Base-by-base conservation (phyloP, 495 filamentous ascomycete genomes). In the Aspergillus wentii region DNA sequence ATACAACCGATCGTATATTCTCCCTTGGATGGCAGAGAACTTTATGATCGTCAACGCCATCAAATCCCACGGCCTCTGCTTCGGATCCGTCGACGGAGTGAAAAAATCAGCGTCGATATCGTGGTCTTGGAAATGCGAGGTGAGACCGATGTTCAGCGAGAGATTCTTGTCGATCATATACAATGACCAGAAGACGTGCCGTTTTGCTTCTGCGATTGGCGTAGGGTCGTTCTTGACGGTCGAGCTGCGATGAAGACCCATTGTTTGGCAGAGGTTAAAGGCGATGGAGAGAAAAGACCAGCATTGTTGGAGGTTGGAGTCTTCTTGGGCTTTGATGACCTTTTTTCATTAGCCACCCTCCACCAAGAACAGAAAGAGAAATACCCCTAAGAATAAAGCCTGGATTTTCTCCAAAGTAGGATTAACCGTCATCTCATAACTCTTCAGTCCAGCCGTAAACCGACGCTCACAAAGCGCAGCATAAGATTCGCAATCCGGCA, bases 141-240 rank as follows among this genome's bases (percentile, higher is more conserved):
- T 48, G 13, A 56, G 29, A 3, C 53, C 53, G 14, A 56, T 41
- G 30, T 56, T 56, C 5, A 56, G 34, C 3, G 53, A 52, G 8
- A 56, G 33, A 17, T 56, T 49, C 36, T 56, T 56, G 37, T 56
- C 53, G 15, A 52, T 48, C 0, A 49, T 56, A 19, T 56, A 56
- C 2, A 56, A 35, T 1, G 49, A 47, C 53, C 53, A 56, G 26
- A 56, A 56, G 9, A 35, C 49, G 29, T 50, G 53, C 9, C 53
- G 43, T 13, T 56, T 56, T 7, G 49, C 33, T 31, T 56, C 43
- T 0, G 53, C 49, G 0, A 46, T 11, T 0, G 40, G 3, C 3
- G 33, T 30, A 1, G 38, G 9, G 32, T 56, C 53, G 11, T 33
- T 9, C 20, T 32, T 23, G 1, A 48, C 33, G n/a, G 53, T 46